These are phyloP conservation scores for Jasminum sambac DNA, from an alignment of 257 asterid genomes.

Conservation along the genomic window DNA sequence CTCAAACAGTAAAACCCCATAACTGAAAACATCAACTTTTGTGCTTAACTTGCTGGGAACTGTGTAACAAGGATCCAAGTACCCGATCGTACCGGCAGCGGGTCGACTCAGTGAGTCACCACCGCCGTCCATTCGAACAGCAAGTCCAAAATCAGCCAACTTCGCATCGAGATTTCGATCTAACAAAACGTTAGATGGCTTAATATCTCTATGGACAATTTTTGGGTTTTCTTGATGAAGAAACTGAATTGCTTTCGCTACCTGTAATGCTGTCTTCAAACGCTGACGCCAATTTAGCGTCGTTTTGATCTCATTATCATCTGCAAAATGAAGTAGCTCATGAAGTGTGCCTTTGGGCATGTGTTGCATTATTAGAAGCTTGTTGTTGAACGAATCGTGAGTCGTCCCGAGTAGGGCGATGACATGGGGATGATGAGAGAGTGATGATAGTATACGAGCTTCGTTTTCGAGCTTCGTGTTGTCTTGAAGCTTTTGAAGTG, in stretches of 20 bases:
- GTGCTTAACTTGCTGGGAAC: slow-evolving; percentile 58
- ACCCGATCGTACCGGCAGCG: slow-evolving; percentile 67
- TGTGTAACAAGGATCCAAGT: slow-evolving; percentile 67
- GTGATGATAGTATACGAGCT: slow-evolving; percentile 45
- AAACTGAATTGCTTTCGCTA: slow-evolving; percentile 43
- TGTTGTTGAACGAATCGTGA: slow-evolving; percentile 28
- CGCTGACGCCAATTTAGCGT: slow-evolving; percentile 55
- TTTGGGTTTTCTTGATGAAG: slow-evolving; percentile 51
- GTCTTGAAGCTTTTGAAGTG: slow-evolving; percentile 58
- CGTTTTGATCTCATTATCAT: neutral
- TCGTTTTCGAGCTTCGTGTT: slow-evolving; percentile 58
- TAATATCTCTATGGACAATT: slow-evolving; percentile 68
- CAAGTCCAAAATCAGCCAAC: slow-evolving; percentile 75
- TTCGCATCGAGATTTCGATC: slow-evolving; percentile 46
- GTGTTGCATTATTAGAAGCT: slow-evolving; percentile 50
- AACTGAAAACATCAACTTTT: slow-evolving; percentile 63
- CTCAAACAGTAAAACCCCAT: slow-evolving; percentile 67
- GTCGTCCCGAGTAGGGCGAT: slow-evolving; percentile 48
- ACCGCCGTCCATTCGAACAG: slow-evolving; percentile 24
- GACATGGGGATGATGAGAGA: slow-evolving; percentile 32
- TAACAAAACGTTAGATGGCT: slow-evolving; percentile 59
- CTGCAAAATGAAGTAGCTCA: slow-evolving; percentile 43
- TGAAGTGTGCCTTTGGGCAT: slow-evolving; percentile 73
- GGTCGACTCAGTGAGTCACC: slow-evolving; percentile 38
- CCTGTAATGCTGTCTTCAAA: slow-evolving; percentile 39